These are phyloP conservation scores for Delphinella strobiligena DNA, from an alignment of 2,329 filamentous ascomycete species.

Conservation along the genomic window DNA sequence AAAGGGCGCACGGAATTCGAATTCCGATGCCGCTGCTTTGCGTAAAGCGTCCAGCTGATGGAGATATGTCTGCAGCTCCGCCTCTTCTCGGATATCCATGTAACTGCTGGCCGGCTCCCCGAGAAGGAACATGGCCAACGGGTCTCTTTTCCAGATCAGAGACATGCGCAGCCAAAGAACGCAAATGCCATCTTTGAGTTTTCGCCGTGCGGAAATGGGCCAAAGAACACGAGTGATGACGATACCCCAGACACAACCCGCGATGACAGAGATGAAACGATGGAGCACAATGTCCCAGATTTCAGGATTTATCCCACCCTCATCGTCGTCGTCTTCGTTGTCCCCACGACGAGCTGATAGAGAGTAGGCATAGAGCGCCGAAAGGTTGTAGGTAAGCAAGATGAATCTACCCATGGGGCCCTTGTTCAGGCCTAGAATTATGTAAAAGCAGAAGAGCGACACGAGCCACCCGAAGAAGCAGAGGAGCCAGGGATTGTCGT, in stretches of 20 bases:
- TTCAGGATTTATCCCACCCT: slow-evolving; percentile 70
- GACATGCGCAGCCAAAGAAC: slow-evolving; percentile 92
- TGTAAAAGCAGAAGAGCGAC: slow-evolving; percentile 73
- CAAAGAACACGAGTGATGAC: slow-evolving; percentile 81
- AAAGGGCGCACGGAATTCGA: slow-evolving; percentile 80
- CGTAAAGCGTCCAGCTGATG: slow-evolving; percentile 64
- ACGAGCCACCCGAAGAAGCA: slow-evolving; percentile 72
- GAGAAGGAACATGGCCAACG: slow-evolving; percentile 55
- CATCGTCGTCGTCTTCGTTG: slow-evolving; percentile 68
- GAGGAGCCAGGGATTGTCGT: slow-evolving; percentile 63
- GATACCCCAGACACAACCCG: slow-evolving; percentile 84
- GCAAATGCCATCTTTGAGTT: slow-evolving; percentile 79
- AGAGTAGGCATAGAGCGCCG: slow-evolving; percentile 86
- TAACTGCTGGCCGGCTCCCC: slow-evolving; percentile 40
- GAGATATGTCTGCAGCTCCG: slow-evolving; percentile 69
- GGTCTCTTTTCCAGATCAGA: slow-evolving; percentile 90
- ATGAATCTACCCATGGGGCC: slow-evolving; percentile 89
- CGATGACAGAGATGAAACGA: slow-evolving; percentile 73
- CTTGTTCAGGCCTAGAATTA: slow-evolving; percentile 73
- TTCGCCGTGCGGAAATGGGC: slow-evolving; percentile 81
- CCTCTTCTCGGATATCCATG: slow-evolving; percentile 79
- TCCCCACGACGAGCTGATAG: slow-evolving; percentile 67
- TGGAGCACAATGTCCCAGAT: slow-evolving; percentile 84
- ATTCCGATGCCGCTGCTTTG: slow-evolving; percentile 65
- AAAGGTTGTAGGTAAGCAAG: slow-evolving; percentile 90